A percentile compares a stretch with the other conserved stretches of the same genome.
These are phyloP conservation scores for Candida nitratophila DNA, from an alignment of 805 yeast genomes.

Conservation along the genomic window DNA sequence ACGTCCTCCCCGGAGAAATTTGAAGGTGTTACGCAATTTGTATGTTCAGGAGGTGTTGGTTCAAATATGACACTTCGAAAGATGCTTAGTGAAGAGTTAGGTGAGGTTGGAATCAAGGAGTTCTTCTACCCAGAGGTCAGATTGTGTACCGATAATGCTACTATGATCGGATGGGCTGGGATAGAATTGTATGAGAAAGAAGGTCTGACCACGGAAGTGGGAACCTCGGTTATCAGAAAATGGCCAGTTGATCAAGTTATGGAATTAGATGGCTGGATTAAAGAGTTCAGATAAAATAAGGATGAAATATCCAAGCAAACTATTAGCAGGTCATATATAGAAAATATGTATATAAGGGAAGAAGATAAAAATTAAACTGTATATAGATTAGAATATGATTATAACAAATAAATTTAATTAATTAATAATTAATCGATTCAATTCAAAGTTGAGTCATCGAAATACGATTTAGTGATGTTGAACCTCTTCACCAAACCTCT, in stretches of 20 bases:
- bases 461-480: slow-evolving; percentile 47
- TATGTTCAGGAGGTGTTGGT: slow-evolving; percentile 94
- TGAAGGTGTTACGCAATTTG: slow-evolving; percentile 42
- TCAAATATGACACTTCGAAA: slow-evolving; percentile 55
- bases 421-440: no score
- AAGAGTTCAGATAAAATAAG: background rate
- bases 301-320: background rate
- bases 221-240: slow-evolving; percentile 59
- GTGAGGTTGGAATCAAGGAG: slow-evolving; percentile 23
- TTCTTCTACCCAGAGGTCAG: slow-evolving; percentile 63
- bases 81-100: slow-evolving; percentile 32
- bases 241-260: slow-evolving; percentile 69
- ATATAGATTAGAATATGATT: no score
- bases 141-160: slow-evolving; percentile 90
- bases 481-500: slow-evolving; percentile 42
- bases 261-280: slow-evolving; percentile 45
- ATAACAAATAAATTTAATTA: no score
- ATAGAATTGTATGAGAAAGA: slow-evolving; percentile 70
- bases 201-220: slow-evolving; percentile 39
- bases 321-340: background rate
- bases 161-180: slow-evolving; percentile 98
- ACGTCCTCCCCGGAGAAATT: slow-evolving; percentile 34
- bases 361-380: no score
- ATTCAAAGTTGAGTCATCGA: slow-evolving; percentile 4
- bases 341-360: background rate